Conservation (phyloP, 306 rosid genomes). For the Comarum palustre region DNA sequence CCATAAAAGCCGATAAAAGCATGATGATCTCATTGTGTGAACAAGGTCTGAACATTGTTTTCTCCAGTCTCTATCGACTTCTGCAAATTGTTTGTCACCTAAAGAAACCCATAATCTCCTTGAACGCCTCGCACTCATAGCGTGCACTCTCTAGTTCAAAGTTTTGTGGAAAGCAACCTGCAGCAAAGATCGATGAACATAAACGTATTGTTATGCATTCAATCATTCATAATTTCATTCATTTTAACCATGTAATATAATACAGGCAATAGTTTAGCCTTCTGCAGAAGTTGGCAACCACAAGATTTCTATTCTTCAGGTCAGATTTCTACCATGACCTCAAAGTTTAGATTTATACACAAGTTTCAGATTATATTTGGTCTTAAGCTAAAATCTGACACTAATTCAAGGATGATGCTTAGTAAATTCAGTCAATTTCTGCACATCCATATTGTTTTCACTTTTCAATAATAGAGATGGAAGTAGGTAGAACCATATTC, state of each 20-base stretch:
- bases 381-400: not conserved
- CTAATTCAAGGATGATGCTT: not conserved
- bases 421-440: not conserved
- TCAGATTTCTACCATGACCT: not conserved
- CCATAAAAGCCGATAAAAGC: not conserved
- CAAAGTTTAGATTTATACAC: not conserved
- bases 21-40: not conserved
- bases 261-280: not conserved
- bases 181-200: conserved; percentile 15
- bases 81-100: not conserved
- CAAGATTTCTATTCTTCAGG: not conserved
- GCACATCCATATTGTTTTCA: not conserved
- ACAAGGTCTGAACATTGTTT: not conserved
- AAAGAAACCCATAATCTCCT: not conserved
- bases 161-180: conserved; percentile 94
- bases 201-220: not conserved
- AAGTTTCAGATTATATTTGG: not conserved
- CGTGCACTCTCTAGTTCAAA: conserved; percentile 46
- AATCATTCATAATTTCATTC: not conserved
- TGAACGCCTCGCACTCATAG: not conserved
- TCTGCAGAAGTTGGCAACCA: not conserved
- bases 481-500: not conserved
- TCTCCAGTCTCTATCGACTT: not conserved
- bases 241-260: not conserved
- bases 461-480: not conserved